phyloP scores from a whole-genome alignment of 208 protist species.

The Angomonas deanei region DNA sequence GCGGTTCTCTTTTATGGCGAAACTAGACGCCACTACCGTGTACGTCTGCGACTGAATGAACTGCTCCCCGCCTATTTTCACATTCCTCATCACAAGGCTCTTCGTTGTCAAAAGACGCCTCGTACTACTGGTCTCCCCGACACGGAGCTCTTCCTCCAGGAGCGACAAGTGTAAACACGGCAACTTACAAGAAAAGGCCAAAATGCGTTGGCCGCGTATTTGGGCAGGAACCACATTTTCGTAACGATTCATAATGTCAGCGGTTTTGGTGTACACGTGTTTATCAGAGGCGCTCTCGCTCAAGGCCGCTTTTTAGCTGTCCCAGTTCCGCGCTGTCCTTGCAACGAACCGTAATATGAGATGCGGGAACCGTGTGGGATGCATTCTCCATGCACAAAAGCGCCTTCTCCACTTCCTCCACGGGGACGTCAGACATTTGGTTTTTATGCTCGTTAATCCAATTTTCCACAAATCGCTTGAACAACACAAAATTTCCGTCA shows the following conservation, averaged over 20 bases:
- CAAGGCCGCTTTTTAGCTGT: neutral
- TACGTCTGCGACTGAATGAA: slow-evolving; percentile 4
- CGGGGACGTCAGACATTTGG: neutral
- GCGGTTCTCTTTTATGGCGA: neutral
- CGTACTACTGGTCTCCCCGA: neutral
- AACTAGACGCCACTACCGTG: neutral
- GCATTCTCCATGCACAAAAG: slow-evolving; percentile 5
- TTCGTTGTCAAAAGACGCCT: neutral
- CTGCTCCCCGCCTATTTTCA: neutral
- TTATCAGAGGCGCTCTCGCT: neutral
- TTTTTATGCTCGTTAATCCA: neutral
- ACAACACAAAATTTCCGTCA: neutral
- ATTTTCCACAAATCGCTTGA: neutral
- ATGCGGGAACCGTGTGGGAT: slow-evolving; percentile 24
- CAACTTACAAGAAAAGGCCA: neutral
- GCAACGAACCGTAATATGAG: slow-evolving; percentile 11
- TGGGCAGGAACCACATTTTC: slow-evolving; percentile 7
- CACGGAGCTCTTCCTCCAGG: neutral
- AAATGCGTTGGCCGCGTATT: slow-evolving; percentile 1
- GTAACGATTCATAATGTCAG: neutral
- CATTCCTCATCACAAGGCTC: neutral
- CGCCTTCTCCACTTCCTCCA: slow-evolving; percentile 6
- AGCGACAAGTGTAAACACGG: neutral
- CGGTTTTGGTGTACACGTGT: slow-evolving; percentile 5
- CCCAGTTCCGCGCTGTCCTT: neutral